phyloP scores from a whole-genome alignment of 345 rosid species.

The Melaleuca quinquenervia region DNA sequence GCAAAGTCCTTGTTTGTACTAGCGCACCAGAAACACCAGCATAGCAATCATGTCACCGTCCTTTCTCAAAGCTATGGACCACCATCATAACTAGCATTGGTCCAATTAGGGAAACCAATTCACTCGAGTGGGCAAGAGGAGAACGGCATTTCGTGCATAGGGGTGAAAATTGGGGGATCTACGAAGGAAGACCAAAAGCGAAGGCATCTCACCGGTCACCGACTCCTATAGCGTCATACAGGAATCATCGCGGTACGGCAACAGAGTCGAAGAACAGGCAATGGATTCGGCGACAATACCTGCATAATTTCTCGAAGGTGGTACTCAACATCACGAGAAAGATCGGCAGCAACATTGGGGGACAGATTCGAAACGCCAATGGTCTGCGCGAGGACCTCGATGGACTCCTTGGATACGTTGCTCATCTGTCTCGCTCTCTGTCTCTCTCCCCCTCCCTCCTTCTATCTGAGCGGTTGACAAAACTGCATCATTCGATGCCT shows the following conservation, averaged over 20 bases:
- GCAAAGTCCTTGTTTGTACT: not conserved
- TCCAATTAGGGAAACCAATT: not conserved
- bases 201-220: not conserved
- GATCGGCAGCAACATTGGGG: slow-evolving; percentile 50
- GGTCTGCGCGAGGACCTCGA: slow-evolving; percentile 84
- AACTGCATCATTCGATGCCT: not conserved
- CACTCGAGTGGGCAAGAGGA: not conserved
- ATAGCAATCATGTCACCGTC: not conserved
- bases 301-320: slow-evolving; percentile 86
- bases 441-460: not conserved
- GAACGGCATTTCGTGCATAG: not conserved
- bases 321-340: slow-evolving; percentile 81
- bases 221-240: not conserved
- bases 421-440: slow-evolving; percentile 17
- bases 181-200: not conserved
- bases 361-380: slow-evolving; percentile 62
- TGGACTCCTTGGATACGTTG: slow-evolving; percentile 59
- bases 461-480: not conserved
- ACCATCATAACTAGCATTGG: not conserved
- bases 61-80: not conserved
- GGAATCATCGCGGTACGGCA: not conserved
- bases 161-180: too few species aligned
- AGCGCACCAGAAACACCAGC: not conserved
- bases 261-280: not conserved
- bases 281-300: slow-evolving; percentile 17